A percentile compares a stretch with the other conserved stretches of the same genome.
Evolutionary conservation across 164 flowering plant genomes (phyloP).

Genomic region (Taxillus chinensis): DNA sequence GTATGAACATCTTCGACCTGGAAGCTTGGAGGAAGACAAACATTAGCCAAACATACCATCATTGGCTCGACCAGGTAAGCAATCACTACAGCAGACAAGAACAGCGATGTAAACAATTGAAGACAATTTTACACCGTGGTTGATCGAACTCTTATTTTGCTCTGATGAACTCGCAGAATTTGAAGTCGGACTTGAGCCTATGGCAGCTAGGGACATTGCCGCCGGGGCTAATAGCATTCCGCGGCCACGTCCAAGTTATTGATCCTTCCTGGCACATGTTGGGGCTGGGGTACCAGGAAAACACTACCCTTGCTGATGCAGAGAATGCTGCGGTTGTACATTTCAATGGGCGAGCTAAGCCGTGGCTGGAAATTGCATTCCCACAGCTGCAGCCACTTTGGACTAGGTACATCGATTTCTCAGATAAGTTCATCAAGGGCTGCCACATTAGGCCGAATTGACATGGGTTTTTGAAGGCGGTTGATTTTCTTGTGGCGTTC

Average conservation of each 20-base stretch:
- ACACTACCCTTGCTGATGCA: conserved; percentile 62
- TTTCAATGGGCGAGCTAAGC: conserved; percentile 93
- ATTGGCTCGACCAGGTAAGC: conserved; percentile 74
- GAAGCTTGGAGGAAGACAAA: conserved; percentile 87
- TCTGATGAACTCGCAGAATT: conserved; percentile 47
- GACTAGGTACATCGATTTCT: conserved; percentile 74
- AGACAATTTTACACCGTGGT: no score
- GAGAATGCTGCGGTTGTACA: conserved; percentile 81
- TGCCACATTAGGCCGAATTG: conserved; percentile 61
- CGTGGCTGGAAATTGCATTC: conserved; percentile 93
- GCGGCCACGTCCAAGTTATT: conserved; percentile 73
- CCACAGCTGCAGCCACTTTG: conserved; percentile 67
- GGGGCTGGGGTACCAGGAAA: conserved; percentile 91
- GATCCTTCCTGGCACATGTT: conserved; percentile 97
- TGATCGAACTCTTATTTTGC: no score
- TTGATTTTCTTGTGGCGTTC: not conserved
- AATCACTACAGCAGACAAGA: no score
- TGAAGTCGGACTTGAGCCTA: conserved; percentile 81
- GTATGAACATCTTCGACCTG: conserved; percentile 90
- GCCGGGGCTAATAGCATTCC: conserved; percentile 91
- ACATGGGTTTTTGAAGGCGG: conserved; percentile 8
- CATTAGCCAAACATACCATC: conserved; percentile 66
- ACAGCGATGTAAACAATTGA: not conserved
- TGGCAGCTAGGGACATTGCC: conserved; percentile 97
- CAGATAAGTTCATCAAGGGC: conserved; percentile 62